Percentiles rank a stretch among this genome's conserved stretches.
phyloP scores from a whole-genome alignment of 192 early-diverging fungal genomes.

The Rhizophagus prolifer region DNA sequence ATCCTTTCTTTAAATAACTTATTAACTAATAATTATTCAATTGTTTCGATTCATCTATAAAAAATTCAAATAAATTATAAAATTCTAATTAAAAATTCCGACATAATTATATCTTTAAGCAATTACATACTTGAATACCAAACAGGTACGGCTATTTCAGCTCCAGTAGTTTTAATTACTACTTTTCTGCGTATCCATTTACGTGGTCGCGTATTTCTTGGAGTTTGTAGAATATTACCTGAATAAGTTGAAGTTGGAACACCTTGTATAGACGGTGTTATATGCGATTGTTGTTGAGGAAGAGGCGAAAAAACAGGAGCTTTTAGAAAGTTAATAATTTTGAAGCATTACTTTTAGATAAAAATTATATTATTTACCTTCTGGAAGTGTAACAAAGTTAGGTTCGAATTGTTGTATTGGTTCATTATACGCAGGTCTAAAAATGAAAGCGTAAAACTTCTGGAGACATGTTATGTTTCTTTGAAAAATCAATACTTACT shows the following conservation, averaged over 20 bases:
- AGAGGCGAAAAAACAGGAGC: not conserved
- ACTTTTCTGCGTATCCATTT: constrained; percentile 22
- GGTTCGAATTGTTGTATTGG: not conserved
- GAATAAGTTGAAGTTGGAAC: not conserved
- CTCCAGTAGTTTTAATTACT: constrained; percentile 12
- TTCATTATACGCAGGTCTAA: not conserved
- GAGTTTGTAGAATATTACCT: constrained; percentile 1
- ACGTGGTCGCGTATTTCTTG: constrained; percentile 3
- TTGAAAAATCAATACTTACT: not conserved
- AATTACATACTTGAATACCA: constrained; percentile 17
- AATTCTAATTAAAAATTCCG: not conserved
- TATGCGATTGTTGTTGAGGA: not conserved
- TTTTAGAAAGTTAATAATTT: not conserved
- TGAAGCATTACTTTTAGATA: not conserved
- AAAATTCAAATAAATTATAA: not conserved
- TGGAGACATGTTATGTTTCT: not conserved
- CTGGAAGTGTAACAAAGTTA: not conserved
- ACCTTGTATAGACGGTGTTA: not conserved
- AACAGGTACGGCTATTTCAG: constrained; percentile 12
- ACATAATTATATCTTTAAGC: not conserved
- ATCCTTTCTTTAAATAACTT: not conserved
- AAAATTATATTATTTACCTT: not conserved
- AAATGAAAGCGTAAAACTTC: not conserved
- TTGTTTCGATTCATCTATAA: constrained; percentile 1
- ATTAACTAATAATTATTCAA: constrained; percentile 7